phyloP scores from a whole-genome alignment of 129 eudicot genomes.

The Glebionis coronaria region DNA sequence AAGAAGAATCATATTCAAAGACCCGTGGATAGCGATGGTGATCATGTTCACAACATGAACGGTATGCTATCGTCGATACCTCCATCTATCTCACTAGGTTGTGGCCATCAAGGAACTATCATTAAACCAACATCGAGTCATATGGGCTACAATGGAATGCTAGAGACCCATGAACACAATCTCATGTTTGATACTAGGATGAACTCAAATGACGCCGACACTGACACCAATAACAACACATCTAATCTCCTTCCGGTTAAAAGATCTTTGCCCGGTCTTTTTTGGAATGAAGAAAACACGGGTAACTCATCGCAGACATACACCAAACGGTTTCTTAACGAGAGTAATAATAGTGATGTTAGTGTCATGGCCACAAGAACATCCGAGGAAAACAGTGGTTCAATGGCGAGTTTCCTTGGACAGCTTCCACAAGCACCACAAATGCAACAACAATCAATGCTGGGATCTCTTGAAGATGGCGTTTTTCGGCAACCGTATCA shows the following conservation, averaged over 20 bases:
- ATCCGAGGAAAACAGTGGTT: slow-evolving; percentile 37
- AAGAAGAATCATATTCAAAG: slow-evolving; percentile 72
- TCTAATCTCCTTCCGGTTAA: slow-evolving; percentile 37
- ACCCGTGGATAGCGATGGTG: slow-evolving; percentile 62
- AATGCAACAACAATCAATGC: slow-evolving; percentile 62
- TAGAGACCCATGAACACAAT: slow-evolving; percentile 45
- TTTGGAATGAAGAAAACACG: slow-evolving; percentile 50
- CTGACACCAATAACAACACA: slow-evolving; percentile 25
- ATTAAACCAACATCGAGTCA: slow-evolving; percentile 21
- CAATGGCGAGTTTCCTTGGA: slow-evolving; percentile 52
- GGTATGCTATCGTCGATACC: slow-evolving; percentile 45
- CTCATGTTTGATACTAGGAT: slow-evolving; percentile 41
- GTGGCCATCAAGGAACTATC: slow-evolving; percentile 20
- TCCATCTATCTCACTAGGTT: slow-evolving; percentile 36
- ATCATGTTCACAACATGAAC: slow-evolving; percentile 33
- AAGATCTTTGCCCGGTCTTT: slow-evolving; percentile 38
- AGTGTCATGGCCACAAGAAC: slow-evolving; percentile 29
- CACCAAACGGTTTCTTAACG: slow-evolving; percentile 47
- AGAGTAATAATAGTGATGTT: slow-evolving; percentile 29
- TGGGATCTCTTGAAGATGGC: slow-evolving; percentile 64
- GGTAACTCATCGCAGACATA: background rate
- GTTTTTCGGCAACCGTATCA: slow-evolving; percentile 62
- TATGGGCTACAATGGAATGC: slow-evolving; percentile 35
- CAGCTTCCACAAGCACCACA: slow-evolving; percentile 58
- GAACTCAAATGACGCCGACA: slow-evolving; percentile 29